phyloP scores from a whole-genome alignment of 116 monocot species.

The Papilionanthe hybrid region DNA sequence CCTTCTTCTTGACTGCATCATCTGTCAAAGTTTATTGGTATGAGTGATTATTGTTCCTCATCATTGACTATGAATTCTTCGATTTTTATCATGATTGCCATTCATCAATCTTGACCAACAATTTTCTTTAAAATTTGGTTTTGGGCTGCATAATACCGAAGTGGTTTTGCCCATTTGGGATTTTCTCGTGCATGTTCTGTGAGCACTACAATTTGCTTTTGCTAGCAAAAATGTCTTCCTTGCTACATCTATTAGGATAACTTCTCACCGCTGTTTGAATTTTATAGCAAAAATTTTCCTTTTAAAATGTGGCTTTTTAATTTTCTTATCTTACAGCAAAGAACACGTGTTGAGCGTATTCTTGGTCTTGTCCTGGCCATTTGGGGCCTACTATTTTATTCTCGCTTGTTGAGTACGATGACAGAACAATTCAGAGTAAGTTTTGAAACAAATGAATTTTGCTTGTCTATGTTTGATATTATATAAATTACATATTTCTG shows the following conservation, averaged over 20 bases:
- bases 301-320: neutral
- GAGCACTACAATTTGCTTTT: neutral
- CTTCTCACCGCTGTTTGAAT: neutral
- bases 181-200: neutral
- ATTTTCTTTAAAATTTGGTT: neutral
- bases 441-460: conserved; percentile 3
- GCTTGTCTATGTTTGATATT: neutral
- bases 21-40: neutral
- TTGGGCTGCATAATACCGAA: neutral
- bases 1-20: neutral
- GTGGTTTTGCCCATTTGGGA: neutral
- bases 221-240: neutral
- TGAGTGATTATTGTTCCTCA: neutral
- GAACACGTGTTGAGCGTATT: conserved; percentile 83
- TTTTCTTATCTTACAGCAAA: conserved; percentile 61
- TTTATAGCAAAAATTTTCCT: neutral
- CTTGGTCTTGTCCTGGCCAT: conserved; percentile 88
- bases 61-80: neutral
- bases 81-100: neutral
- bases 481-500: neutral
- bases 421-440: conserved; percentile 97
- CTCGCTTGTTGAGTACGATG: conserved; percentile 86
- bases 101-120: neutral
- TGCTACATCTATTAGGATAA: neutral
- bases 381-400: conserved; percentile 95